These are phyloP conservation scores for Penicillium dipodomyicola DNA, from an alignment of 495 filamentous ascomycete species.

Conservation along the genomic window DNA sequence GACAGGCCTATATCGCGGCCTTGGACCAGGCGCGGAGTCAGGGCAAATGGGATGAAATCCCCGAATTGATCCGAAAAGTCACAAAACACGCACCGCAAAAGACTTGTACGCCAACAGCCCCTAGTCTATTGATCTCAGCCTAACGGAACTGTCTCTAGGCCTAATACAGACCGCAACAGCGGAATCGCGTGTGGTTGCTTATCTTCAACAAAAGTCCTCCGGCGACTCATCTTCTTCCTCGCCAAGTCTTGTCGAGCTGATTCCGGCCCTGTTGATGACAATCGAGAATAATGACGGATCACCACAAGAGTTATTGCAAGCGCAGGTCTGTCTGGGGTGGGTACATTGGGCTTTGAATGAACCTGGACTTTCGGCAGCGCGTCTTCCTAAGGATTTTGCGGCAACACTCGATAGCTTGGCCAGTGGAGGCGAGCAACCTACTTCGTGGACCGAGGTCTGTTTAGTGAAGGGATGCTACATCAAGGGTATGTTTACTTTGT, in stretches of 20 bases:
- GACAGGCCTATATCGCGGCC: conserved; percentile 69
- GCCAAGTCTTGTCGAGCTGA: conserved; percentile 58
- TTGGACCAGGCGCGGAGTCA: conserved; percentile 85
- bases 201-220: conserved; percentile 39
- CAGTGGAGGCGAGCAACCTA: conserved; percentile 43
- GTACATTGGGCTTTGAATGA: conserved; percentile 74
- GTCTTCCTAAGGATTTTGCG: conserved; percentile 61
- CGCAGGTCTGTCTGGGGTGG: conserved; percentile 77
- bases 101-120: conserved; percentile 58
- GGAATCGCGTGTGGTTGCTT: conserved; percentile 62
- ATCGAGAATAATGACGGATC: conserved; percentile 59
- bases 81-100: conserved; percentile 88
- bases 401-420: conserved; percentile 49
- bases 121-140: conserved; percentile 11
- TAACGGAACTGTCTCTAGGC: conserved; percentile 49
- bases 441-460: conserved; percentile 77
- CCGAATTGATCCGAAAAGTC: conserved; percentile 85
- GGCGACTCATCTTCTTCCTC: conserved; percentile 45
- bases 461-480: conserved; percentile 74
- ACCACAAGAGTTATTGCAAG: conserved; percentile 73
- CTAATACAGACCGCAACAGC: conserved; percentile 71
- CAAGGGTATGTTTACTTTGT: conserved; percentile 48
- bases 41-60: conserved; percentile 84
- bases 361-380: conserved; percentile 55
- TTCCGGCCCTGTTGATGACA: conserved; percentile 58